Conservation (phyloP, 176 grass and related monocot genomes). For the Oryza rufipogon region DNA sequence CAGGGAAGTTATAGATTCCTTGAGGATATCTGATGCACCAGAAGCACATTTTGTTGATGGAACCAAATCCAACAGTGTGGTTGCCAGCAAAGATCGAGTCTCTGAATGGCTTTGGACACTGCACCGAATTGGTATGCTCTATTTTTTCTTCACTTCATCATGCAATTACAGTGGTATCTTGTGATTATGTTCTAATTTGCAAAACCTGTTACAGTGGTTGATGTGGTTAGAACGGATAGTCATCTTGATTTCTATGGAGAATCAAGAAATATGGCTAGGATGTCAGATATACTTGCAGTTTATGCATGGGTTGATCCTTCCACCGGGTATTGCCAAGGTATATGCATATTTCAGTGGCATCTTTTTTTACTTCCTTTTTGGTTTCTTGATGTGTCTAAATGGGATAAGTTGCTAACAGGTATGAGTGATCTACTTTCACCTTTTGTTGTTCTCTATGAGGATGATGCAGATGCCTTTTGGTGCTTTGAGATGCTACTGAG, state of each 20-base stretch:
- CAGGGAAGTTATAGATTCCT: constrained; percentile 60
- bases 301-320: constrained; percentile 99
- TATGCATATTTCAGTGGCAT: constrained; percentile 42
- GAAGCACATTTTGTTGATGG: constrained; percentile 57
- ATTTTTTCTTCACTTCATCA: neutral
- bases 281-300: constrained; percentile 99
- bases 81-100: constrained; percentile 69
- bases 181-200: constrained; percentile 28
- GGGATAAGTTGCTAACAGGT: constrained; percentile 53
- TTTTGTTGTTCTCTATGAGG: constrained; percentile 95
- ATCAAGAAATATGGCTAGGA: constrained; percentile 98
- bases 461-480: constrained; percentile 99
- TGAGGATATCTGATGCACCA: constrained; percentile 72
- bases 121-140: constrained; percentile 85
- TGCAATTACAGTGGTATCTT: constrained; percentile 15
- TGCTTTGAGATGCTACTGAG: constrained; percentile 99
- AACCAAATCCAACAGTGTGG: constrained; percentile 48
- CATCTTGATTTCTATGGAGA: constrained; percentile 96
- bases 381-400: constrained; percentile 42
- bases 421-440: constrained; percentile 99
- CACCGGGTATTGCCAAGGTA: constrained; percentile 99
- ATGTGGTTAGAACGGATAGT: constrained; percentile 97
- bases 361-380: constrained; percentile 19
- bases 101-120: constrained; percentile 99
- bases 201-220: constrained; percentile 70